phyloP scores from a whole-genome alignment of 139 green algal species.

The Coccomyxa sp. region DNA sequence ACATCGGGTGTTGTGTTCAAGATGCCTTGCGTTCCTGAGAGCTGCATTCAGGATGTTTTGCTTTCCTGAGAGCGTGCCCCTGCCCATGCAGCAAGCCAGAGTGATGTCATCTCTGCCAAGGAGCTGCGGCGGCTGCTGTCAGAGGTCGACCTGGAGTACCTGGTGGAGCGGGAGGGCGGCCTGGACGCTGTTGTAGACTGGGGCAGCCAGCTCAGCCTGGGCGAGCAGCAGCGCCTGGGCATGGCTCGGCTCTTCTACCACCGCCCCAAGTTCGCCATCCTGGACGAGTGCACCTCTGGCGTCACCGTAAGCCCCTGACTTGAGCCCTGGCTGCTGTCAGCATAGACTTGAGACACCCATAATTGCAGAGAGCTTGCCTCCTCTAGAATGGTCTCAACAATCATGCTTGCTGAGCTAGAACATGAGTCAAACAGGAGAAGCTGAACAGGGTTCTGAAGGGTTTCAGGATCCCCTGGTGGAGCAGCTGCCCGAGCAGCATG shows the following conservation, averaged over 20 bases:
- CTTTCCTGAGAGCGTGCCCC: too few species aligned
- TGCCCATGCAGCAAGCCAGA: not conserved
- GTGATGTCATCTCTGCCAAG: slow-evolving; percentile 18
- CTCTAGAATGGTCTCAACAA: too few species aligned
- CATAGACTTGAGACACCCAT: too few species aligned
- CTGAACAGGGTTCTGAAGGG: too few species aligned
- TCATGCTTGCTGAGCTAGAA: too few species aligned
- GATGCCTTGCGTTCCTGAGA: not conserved
- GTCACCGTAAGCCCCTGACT: slow-evolving; percentile 47
- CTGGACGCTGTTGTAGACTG: slow-evolving; percentile 28
- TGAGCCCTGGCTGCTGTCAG: too few species aligned
- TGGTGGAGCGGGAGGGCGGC: slow-evolving; percentile 29
- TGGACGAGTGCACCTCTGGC: slow-evolving; percentile 76
- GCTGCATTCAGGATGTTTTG: too few species aligned
- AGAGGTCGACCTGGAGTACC: slow-evolving; percentile 58
- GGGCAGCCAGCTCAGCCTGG: slow-evolving; percentile 53
- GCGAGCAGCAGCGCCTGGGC: slow-evolving; percentile 73
- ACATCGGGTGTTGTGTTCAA: not conserved
- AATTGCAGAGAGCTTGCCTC: too few species aligned
- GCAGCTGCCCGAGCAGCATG: too few species aligned
- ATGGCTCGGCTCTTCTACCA: slow-evolving; percentile 78
- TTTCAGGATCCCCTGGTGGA: too few species aligned
- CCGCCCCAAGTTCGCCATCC: slow-evolving; percentile 64
- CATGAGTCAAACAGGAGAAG: too few species aligned
- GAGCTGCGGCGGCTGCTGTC: slow-evolving; percentile 44